Base-by-base conservation (phyloP, 1,284 basidiomycete genomes). In the Golubevia pallescens region DNA sequence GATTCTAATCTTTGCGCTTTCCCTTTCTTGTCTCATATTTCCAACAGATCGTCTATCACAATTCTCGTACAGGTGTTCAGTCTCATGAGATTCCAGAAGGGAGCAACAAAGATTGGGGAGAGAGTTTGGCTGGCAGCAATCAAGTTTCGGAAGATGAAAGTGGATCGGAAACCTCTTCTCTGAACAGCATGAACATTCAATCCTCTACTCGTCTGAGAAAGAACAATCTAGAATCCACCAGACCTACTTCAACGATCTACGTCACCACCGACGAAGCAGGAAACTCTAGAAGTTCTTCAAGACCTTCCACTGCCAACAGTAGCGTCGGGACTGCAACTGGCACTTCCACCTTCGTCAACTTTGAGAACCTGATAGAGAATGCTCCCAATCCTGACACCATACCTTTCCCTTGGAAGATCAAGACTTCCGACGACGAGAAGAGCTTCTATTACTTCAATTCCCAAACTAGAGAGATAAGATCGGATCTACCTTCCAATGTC, bases 31-130 rank as follows among this genome's bases (percentile, higher is more conserved):
- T 53, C 16, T 21, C 2, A n/a, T 32, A 5, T 58, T 28, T 32
- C 34, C 23, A 57, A 62, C 82, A 97, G 92, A 93, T 97, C 83
- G 94, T 92, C 88, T 98, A 97, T 86, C 90, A 93, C 74, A 98
- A 98, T 81, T 93, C 92, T 0, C 89, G 92, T 73, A 97, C 95
- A 1, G 94, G 94, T 48, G 91, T 95, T 81, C 91, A 90, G 52
- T 91, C 93, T 13, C 90, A 90, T 77, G 93, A 97, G 76, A 87
- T 97, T 52, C 95, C 95, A 2, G 16, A 64, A 2, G 62, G 68
- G 3, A 52, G 32, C 53, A 58, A 52, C n/a, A 4, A 10, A 5
- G 34, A 38, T 38, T 38, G 34, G 34, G 34, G 34, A 4, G 34
- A 38, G 5, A 5, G 5, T 38, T 13, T 56, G 0, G 54, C 54